These are phyloP conservation scores for Camellia lanceoleosa DNA, from an alignment of 148 eudicot genomes.

Conservation along the genomic window DNA sequence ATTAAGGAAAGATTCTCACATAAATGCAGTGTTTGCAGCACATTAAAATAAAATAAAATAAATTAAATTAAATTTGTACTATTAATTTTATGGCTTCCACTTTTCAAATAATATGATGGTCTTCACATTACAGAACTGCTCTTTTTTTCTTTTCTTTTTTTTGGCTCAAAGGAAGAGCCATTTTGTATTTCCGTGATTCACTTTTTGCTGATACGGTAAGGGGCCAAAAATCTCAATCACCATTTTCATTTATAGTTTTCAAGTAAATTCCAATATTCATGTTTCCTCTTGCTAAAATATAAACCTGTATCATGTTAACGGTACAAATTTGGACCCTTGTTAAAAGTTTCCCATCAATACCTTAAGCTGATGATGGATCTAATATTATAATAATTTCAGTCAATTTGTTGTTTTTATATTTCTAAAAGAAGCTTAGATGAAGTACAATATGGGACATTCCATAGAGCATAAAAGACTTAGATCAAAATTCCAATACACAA, in stretches of 20 bases:
- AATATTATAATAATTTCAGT: neutral
- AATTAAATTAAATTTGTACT: neutral
- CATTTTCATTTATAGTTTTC: neutral
- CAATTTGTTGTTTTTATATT: slow-evolving; percentile 1
- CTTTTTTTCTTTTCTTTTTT: neutral
- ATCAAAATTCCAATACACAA: neutral
- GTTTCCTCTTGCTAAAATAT: too few relatives aligned
- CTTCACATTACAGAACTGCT: neutral
- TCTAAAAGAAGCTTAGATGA: neutral
- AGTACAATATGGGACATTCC: slow-evolving; percentile 1
- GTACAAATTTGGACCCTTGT: neutral
- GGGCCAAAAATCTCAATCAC: neutral
- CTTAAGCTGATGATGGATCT: neutral
- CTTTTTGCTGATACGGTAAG: neutral
- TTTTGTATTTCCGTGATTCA: neutral
- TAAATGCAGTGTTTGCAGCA: neutral
- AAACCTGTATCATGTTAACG: neutral
- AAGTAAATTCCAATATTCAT: neutral
- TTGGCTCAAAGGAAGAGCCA: neutral
- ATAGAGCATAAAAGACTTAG: neutral
- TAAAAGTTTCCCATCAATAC: neutral
- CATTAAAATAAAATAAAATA: neutral
- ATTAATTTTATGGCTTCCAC: neutral
- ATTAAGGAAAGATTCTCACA: neutral
- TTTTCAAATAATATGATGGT: slow-evolving; percentile 3